Conservation (phyloP, 1,139 yeast genomes). For the Saccharomyces hybrid region DNA sequence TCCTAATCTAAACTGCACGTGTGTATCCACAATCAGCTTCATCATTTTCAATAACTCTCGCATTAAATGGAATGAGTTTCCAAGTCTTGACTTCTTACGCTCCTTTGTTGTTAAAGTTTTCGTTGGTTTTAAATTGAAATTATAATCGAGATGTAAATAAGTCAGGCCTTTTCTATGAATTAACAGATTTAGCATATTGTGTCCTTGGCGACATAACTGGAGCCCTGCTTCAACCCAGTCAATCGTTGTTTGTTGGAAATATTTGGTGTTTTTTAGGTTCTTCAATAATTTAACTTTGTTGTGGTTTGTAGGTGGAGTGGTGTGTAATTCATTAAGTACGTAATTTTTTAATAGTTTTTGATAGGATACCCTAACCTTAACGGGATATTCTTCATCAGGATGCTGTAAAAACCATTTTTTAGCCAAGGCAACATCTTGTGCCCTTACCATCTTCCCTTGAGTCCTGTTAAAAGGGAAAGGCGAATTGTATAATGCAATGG, state of each 20-base stretch:
- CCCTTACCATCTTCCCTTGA: slow-evolving; percentile 64
- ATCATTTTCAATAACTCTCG: slow-evolving; percentile 78
- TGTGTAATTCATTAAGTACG: slow-evolving; percentile 65
- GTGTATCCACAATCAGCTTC: slow-evolving; percentile 86
- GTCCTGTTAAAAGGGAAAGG: slow-evolving; percentile 79
- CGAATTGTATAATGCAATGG: slow-evolving; percentile 66
- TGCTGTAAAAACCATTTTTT: slow-evolving; percentile 78
- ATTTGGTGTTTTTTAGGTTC: slow-evolving; percentile 68
- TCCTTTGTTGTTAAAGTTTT: slow-evolving; percentile 95
- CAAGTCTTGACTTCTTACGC: slow-evolving; percentile 90
- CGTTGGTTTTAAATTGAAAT: slow-evolving; percentile 92
- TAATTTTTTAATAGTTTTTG: slow-evolving; percentile 73
- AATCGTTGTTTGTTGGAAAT: slow-evolving; percentile 81
- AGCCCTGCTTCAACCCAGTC: slow-evolving; percentile 99
- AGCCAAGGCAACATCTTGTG: slow-evolving; percentile 81
- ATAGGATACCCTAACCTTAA: slow-evolving; percentile 76
- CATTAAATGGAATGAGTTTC: slow-evolving; percentile 90
- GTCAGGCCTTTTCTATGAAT: slow-evolving; percentile 90
- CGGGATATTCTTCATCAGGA: slow-evolving; percentile 51
- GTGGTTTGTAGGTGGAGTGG: slow-evolving; percentile 35
- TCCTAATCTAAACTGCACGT: slow-evolving; percentile 83
- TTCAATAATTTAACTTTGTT: slow-evolving; percentile 56
- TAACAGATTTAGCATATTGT: slow-evolving; percentile 81
- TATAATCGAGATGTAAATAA: slow-evolving; percentile 87
- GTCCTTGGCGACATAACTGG: slow-evolving; percentile 89